A percentile compares a stretch with the other conserved stretches of the same genome.
These are phyloP conservation scores for Heterobasidion annosum DNA, from an alignment of 1,284 basidiomycete species.

Conservation along the genomic window DNA sequence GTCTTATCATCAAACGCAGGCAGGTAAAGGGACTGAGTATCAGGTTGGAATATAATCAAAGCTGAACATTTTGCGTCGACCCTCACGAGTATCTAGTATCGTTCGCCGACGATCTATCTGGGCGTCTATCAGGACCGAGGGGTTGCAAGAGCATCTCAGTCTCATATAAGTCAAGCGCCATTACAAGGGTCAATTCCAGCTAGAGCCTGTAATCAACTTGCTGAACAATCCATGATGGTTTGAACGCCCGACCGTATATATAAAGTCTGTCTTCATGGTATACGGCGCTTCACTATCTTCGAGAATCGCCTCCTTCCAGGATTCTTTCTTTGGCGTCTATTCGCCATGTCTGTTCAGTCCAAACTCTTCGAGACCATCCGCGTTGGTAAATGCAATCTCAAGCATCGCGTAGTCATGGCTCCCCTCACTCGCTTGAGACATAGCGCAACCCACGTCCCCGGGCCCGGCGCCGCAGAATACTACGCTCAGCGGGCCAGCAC, in stretches of 20 bases:
- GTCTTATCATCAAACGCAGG: too few relatives aligned
- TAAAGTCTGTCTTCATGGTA: too few relatives aligned
- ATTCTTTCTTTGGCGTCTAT: neutral
- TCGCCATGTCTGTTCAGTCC: neutral
- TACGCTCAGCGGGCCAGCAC: conserved; percentile 35
- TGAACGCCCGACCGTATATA: too few relatives aligned
- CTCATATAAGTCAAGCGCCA: too few relatives aligned
- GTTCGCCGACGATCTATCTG: too few relatives aligned
- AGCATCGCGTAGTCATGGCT: conserved; percentile 38
- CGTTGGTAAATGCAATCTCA: conserved; percentile 30
- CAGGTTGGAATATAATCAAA: too few relatives aligned
- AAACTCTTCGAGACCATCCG: conserved; percentile 34
- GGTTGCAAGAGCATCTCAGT: too few relatives aligned
- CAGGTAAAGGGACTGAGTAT: too few relatives aligned
- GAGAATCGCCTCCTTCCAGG: neutral
- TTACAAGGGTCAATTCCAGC: neutral
- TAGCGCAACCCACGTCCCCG: conserved; percentile 16
- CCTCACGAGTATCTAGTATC: too few relatives aligned
- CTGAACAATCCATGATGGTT: neutral
- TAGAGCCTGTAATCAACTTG: neutral
- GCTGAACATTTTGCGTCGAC: too few relatives aligned
- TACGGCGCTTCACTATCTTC: neutral
- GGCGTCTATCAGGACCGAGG: too few relatives aligned
- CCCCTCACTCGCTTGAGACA: conserved; percentile 35
- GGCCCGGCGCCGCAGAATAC: conserved; percentile 28